Evolutionary conservation across 331 rosid genomes (phyloP).

Genomic region (Rhamnella rubrinervis): DNA sequence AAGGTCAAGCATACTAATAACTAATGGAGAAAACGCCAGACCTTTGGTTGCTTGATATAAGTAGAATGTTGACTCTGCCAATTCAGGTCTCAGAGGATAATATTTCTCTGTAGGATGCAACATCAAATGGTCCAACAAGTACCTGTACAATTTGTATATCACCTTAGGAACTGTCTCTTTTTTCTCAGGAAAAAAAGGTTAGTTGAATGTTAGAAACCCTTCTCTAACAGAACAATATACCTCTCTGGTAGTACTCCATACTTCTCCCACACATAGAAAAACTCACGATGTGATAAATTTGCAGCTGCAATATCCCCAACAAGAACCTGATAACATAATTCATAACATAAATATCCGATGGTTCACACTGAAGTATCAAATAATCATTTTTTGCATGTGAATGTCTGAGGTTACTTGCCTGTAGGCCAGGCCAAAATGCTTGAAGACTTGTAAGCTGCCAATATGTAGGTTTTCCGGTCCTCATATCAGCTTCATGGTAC

Average conservation of each 20-base stretch:
- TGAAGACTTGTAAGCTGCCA: slow-evolving; percentile 99
- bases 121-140: slow-evolving; percentile 88
- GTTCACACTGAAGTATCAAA: slow-evolving; percentile 10
- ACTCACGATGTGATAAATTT: slow-evolving; percentile 91
- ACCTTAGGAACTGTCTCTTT: neutral
- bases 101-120: slow-evolving; percentile 95
- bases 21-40: slow-evolving; percentile 29
- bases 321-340: slow-evolving; percentile 65
- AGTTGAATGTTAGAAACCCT: neutral
- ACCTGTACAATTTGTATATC: slow-evolving; percentile 56
- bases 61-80: slow-evolving; percentile 97
- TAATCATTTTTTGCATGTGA: neutral
- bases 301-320: slow-evolving; percentile 90
- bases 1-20: slow-evolving; percentile 11
- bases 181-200: slow-evolving; percentile 17
- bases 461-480: slow-evolving; percentile 91
- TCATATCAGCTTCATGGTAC: slow-evolving; percentile 99
- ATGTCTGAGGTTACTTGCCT: slow-evolving; percentile 50
- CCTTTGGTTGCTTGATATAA: slow-evolving; percentile 97
- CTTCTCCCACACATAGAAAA: slow-evolving; percentile 75
- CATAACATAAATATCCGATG: slow-evolving; percentile 31
- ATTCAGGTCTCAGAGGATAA: slow-evolving; percentile 95
- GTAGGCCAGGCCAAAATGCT: slow-evolving; percentile 99
- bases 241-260: slow-evolving; percentile 95
- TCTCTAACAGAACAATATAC: slow-evolving; percentile 41